Evolutionary conservation across 306 rosid species (phyloP).

Genomic region (cucumber (Cucumis sativus)): Cucumber_9930_V3 NC_026660.2:18925501-18926000

Average conservation of each 20-base stretch:
- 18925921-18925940: neutral
- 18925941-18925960: neutral
- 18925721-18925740: conserved; percentile 5
- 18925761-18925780: conserved; percentile 62
- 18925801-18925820: conserved; percentile 88
- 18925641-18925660: neutral
- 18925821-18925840: conserved; percentile 75
- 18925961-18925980: neutral
- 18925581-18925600: neutral
- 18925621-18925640: neutral
- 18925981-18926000: neutral
- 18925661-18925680: neutral
- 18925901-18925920: conserved; percentile 15
- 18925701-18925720: neutral
- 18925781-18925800: conserved; percentile 82
- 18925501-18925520: neutral
- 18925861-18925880: conserved; percentile 65
- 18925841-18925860: conserved; percentile 72
- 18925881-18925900: conserved; percentile 58
- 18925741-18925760: conserved; percentile 20
- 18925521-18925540: neutral
- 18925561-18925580: neutral
- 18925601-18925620: neutral
- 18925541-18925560: neutral
- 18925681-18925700: neutral